Evolutionary conservation across 345 rosid species (phyloP), one percentile per base, ranked within the genome.

Genomic region (Geranium brycei): DNA sequence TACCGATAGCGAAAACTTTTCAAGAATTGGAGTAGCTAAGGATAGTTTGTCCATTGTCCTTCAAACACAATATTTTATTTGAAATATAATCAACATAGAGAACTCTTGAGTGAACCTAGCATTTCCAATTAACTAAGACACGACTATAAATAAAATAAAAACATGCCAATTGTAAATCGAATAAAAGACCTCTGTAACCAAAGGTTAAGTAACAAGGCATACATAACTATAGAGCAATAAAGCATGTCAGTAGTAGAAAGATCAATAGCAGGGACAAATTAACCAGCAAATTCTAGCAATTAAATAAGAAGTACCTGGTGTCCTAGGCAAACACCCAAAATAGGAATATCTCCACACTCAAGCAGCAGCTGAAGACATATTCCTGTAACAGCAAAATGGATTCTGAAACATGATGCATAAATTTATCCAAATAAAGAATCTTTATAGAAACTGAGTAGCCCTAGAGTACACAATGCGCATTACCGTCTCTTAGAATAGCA

Each of bases 271-370:
- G 38, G 23, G 59, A 30, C 16, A 66, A 40, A 59, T 47, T n/a
- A 5, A 8, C 4, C 31, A 56, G 51, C 32, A 47, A 3, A 15
- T 47, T 10, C 15, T 1, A 47, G 53, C 53, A 47, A 6, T 47
- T 10, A 47, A 17, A 58, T 53, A 16, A 18, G 17, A 35, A 65
- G 55, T 80, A 92, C 97, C 97, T 89, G 97, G 79, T 92, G 97
- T 56, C 98, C 98, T 60, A 92, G 91, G 68, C 98, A 92, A 78
- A 89, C 83, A 8, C 96, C 99, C 63, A 93, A 75, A 79, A 90
- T 82, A 65, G 97, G 99, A 63, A 93, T 80, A 77, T 90, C 91
- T 75, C 77, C 64, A 78, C 97, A 90, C 66, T 89, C 88, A 51
- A 75, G 81, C 79, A 92, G 80, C 78, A 92, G 76, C 66, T 67